phyloP scores from a whole-genome alignment of 441 rosid species.

The Erysimum cheiri region DNA sequence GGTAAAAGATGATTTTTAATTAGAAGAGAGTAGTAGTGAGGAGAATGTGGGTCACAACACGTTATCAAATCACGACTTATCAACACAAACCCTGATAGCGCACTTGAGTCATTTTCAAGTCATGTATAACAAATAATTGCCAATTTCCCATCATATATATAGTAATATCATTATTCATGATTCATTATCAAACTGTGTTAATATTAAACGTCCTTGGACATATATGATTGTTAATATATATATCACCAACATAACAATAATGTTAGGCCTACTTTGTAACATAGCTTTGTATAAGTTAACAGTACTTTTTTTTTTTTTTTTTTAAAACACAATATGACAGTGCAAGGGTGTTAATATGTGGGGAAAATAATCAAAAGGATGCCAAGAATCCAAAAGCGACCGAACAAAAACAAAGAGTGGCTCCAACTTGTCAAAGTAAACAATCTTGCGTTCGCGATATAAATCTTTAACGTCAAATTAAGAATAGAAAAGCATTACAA shows the following conservation, averaged over 20 bases:
- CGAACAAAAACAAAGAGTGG: background rate
- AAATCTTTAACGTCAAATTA: background rate
- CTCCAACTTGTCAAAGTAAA: background rate
- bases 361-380: background rate
- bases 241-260: background rate
- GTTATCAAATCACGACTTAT: conserved; percentile 15
- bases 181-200: background rate
- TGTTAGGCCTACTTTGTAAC: background rate
- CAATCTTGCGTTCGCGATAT: background rate
- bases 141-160: conserved; percentile 6
- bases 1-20: background rate
- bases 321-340: background rate
- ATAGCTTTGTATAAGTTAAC: background rate
- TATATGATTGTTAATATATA: too few species aligned
- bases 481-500: background rate
- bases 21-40: background rate
- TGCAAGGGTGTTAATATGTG: background rate
- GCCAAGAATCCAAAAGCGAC: background rate
- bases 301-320: too few species aligned
- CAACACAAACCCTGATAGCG: background rate
- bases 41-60: background rate
- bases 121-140: conserved; percentile 8
- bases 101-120: conserved; percentile 1
- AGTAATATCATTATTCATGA: conserved; percentile 2
- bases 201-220: background rate